phyloP scores from a whole-genome alignment of 169 alveolate species.

The Cryptosporidium canis region DNA sequence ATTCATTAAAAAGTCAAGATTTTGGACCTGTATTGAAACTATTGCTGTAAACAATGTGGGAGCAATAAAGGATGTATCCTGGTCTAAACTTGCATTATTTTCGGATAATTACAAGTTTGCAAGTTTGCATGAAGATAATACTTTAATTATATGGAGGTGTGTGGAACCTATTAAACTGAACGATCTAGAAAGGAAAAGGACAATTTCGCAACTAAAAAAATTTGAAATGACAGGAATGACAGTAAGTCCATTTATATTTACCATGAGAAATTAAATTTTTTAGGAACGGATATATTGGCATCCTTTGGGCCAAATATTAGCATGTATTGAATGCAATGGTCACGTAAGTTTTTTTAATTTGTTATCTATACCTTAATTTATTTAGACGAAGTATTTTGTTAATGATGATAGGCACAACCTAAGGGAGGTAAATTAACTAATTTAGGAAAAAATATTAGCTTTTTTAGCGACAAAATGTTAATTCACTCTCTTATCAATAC shows the following conservation, averaged over 20 bases:
- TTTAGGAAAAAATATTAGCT: neutral
- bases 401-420: neutral
- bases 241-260: slow-evolving; percentile 23
- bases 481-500: no score
- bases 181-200: neutral
- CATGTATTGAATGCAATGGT: neutral
- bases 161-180: neutral
- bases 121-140: slow-evolving; percentile 36
- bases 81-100: slow-evolving; percentile 10
- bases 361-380: neutral
- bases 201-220: slow-evolving; percentile 3
- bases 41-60: slow-evolving; percentile 23
- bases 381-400: slow-evolving; percentile 12
- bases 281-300: slow-evolving; percentile 54
- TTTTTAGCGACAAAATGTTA: neutral
- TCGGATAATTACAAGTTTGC: slow-evolving; percentile 11
- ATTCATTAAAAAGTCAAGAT: neutral
- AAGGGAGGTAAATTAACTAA: neutral
- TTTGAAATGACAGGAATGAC: neutral
- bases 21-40: slow-evolving; percentile 58
- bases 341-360: slow-evolving; percentile 16
- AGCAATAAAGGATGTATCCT: slow-evolving; percentile 41
- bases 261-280: neutral
- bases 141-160: slow-evolving; percentile 23
- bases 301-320: slow-evolving; percentile 40